Percentiles rank a stretch among this genome's conserved stretches.
These are phyloP conservation scores for Leccinum boreale DNA, from an alignment of 768 basidiomycete genomes.

Conservation along the genomic window DNA sequence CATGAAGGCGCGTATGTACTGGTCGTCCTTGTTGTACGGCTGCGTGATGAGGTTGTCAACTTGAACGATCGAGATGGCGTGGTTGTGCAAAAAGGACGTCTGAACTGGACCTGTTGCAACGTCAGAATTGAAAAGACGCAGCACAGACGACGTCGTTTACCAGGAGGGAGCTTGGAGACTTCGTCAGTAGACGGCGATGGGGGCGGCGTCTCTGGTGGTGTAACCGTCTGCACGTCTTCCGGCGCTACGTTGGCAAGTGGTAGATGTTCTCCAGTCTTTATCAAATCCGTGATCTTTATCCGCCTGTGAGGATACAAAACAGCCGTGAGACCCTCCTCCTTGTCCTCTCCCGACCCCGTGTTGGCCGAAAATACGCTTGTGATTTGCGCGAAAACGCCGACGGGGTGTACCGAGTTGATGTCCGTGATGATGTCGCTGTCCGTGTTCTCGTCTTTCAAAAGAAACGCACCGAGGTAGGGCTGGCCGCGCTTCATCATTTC, in stretches of 20 bases:
- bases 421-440: conserved; percentile 93
- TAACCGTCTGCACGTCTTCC: conserved; percentile 41
- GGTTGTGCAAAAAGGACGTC: conserved; percentile 80
- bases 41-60: conserved; percentile 80
- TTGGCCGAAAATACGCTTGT: conserved; percentile 83
- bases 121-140: background rate
- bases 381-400: conserved; percentile 96
- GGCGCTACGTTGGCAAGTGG: conserved; percentile 35
- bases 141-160: conserved; percentile 6
- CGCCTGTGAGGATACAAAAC: conserved; percentile 92
- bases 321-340: conserved; percentile 89
- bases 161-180: conserved; percentile 21
- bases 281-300: conserved; percentile 82
- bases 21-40: conserved; percentile 88
- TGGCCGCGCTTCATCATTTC: conserved; percentile 97
- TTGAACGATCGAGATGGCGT: conserved; percentile 83
- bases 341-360: conserved; percentile 52
- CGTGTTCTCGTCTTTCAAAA: conserved; percentile 89
- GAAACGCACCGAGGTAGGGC: conserved; percentile 94
- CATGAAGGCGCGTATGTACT: conserved; percentile 94
- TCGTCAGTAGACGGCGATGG: conserved; percentile 28
- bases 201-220: conserved; percentile 43
- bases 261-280: conserved; percentile 56
- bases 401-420: conserved; percentile 81
- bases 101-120: conserved; percentile 55